Evolutionary conservation across 73 alveolate species (phyloP), one percentile per base, ranked within the genome.

Genomic region (Paramecium octaurelia): DNA sequence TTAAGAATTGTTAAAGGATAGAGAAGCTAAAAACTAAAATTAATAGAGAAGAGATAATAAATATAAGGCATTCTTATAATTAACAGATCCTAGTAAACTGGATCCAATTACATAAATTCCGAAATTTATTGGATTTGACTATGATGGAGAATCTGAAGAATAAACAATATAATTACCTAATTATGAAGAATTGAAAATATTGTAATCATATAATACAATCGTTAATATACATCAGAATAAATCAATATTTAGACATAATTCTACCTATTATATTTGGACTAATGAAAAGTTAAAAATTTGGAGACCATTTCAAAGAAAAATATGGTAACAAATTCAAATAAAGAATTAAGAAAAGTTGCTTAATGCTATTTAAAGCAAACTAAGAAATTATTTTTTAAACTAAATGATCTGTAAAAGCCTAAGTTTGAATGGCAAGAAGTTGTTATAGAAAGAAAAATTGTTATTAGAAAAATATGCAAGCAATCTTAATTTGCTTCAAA

Each of bases 281-380:
- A 18, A 38, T 35, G 36, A 12, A 29, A 16, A 29, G 2, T 21
- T 73, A 3, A 73, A 73, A 10, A 31, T 73, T 16, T 73, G 87
- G 87, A 73, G 59, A 10, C 87, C 87, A 36, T 73, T 73, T 7
- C n/a, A 36, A 40, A 73, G 87, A 20, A 73, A 36, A 36, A 73
- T 40, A 16, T 73, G 87, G 87, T 21, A 73, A 36, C 29, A 40
- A 12, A 43, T 73, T 8, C 5, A 73, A 36, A 73, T 73, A 29
- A 1, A 36, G 11, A 73, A 73, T 12, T 3, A 21, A 35, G 87
- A 73, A 40, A 73, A 73, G 20, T 36, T 73, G 8, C n/a, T 73
- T 18, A 73, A 73, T 73, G 35, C 59, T 29, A 12, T 36, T 1
- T 73, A 36, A 35, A n/a, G 21, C 5, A 34, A 34, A 0, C 8